Conservation (phyloP, 2,329 filamentous ascomycete species). For the Xylariaceae sp. region DNA sequence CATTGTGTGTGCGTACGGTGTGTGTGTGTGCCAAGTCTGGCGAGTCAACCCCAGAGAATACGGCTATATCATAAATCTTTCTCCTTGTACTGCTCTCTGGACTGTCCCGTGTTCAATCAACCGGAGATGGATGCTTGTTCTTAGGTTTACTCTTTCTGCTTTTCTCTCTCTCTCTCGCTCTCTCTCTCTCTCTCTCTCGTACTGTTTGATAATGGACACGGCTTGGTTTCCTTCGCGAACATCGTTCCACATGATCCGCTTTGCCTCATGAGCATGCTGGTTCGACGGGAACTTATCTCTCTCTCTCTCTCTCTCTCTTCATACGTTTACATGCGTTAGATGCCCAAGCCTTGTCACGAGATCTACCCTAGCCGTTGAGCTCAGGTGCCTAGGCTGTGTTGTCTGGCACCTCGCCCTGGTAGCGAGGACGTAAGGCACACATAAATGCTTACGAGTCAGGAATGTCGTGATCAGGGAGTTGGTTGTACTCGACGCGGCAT, state of each 20-base stretch:
- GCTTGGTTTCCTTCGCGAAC: constrained; percentile 18
- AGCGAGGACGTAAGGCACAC: too few relatives aligned
- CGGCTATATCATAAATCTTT: constrained; percentile 45
- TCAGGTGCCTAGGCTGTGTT: background rate
- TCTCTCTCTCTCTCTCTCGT: constrained; percentile 30
- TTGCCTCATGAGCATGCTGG: background rate
- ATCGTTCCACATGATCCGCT: background rate
- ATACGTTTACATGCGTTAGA: background rate
- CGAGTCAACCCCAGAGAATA: constrained; percentile 34
- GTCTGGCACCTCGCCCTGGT: too few relatives aligned
- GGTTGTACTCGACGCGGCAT: too few relatives aligned
- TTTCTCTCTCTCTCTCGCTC: constrained; percentile 29
- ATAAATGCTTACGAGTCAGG: too few relatives aligned
- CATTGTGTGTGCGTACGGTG: constrained; percentile 29
- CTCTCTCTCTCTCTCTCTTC: too few relatives aligned
- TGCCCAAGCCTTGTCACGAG: background rate
- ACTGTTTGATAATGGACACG: constrained; percentile 30
- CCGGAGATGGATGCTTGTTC: constrained; percentile 30
- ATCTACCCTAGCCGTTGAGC: background rate
- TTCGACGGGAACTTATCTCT: background rate
- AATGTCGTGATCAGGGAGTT: too few relatives aligned
- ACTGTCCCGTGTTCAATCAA: constrained; percentile 31
- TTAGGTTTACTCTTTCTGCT: constrained; percentile 30
- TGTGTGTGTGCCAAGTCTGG: constrained; percentile 35
- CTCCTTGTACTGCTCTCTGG: constrained; percentile 40